Evolutionary conservation across 768 basidiomycete species (phyloP).

Genomic region (Harrya chromipes): DNA sequence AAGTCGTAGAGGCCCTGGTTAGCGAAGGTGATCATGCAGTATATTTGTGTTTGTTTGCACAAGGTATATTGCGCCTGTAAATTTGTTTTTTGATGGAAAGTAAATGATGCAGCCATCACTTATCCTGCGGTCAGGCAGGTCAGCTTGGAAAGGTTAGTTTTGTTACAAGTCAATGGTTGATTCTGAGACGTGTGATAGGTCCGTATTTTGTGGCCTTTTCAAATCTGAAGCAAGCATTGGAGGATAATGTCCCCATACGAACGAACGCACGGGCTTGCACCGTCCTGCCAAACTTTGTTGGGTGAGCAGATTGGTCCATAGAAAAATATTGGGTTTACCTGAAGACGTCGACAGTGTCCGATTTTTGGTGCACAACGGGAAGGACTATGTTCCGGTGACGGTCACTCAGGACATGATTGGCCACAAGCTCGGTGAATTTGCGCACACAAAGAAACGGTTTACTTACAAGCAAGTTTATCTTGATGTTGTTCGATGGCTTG

Average conservation of each 20-base stretch:
- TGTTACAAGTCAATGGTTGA: background rate
- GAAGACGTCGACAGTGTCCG: constrained; percentile 50
- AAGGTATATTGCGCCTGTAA: background rate
- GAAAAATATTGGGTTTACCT: background rate
- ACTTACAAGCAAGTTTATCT: constrained; percentile 67
- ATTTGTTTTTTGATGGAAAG: background rate
- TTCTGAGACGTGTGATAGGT: constrained; percentile 43
- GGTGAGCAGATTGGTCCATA: constrained; percentile 47
- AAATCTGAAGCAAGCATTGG: constrained; percentile 74
- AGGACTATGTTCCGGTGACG: constrained; percentile 78
- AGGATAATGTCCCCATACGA: constrained; percentile 80
- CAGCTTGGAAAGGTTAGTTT: constrained; percentile 78
- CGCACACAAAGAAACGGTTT: constrained; percentile 85
- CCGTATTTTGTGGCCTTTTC: constrained; percentile 95
- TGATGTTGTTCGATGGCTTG: background rate
- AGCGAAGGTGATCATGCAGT: too few species aligned
- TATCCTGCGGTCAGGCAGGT: constrained; percentile 59
- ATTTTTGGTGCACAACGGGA: constrained; percentile 95
- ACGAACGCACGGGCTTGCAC: constrained; percentile 90
- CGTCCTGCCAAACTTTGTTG: constrained; percentile 93
- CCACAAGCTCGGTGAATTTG: constrained; percentile 95
- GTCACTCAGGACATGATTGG: constrained; percentile 98
- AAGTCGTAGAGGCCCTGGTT: too few species aligned
- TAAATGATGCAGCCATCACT: constrained; percentile 59
- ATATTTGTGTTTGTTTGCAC: constrained; percentile 5